These are phyloP conservation scores for Pisolithus thermaeus DNA, from an alignment of 1,284 basidiomycete species.

Conservation along the genomic window DNA sequence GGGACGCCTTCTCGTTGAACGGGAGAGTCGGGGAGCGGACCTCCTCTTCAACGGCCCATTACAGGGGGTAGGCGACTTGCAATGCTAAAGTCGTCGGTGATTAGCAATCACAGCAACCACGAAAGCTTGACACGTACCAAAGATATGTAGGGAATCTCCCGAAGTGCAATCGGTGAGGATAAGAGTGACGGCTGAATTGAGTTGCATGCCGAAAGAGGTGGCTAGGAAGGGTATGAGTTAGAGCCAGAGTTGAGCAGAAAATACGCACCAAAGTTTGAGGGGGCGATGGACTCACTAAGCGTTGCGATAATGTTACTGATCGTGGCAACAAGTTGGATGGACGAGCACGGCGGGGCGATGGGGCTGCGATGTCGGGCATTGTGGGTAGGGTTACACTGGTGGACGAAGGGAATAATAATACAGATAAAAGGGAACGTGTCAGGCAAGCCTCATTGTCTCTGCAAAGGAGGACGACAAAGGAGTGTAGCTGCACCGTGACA, in stretches of 20 bases:
- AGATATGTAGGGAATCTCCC: constrained; percentile 16
- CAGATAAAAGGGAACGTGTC: constrained; percentile 14
- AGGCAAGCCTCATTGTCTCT: constrained; percentile 12
- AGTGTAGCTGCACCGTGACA: constrained; percentile 6
- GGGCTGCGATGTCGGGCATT: constrained; percentile 31
- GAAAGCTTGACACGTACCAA: constrained; percentile 16
- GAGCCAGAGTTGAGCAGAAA: not conserved
- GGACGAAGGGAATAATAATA: constrained; percentile 17
- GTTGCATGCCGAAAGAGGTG: constrained; percentile 9
- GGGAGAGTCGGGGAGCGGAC: constrained; percentile 19
- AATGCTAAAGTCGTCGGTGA: constrained; percentile 18
- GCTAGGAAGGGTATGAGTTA: constrained; percentile 12
- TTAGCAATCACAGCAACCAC: not conserved
- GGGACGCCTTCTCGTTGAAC: constrained; percentile 32
- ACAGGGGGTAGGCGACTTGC: constrained; percentile 36
- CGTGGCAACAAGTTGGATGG: constrained; percentile 6
- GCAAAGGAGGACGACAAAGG: constrained; percentile 15
- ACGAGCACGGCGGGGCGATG: constrained; percentile 22
- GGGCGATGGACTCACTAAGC: not conserved
- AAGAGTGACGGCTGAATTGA: constrained; percentile 23
- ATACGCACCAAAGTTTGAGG: not conserved
- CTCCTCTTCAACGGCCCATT: constrained; percentile 28
- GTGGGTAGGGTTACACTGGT: constrained; percentile 1
- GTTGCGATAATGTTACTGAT: constrained; percentile 9
- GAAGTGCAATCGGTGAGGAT: constrained; percentile 28